Percentiles rank a stretch among this genome's conserved stretches.
Conservation (phyloP, 352 stramenopile genomes). For the Phytopythium sindhum region DNA sequence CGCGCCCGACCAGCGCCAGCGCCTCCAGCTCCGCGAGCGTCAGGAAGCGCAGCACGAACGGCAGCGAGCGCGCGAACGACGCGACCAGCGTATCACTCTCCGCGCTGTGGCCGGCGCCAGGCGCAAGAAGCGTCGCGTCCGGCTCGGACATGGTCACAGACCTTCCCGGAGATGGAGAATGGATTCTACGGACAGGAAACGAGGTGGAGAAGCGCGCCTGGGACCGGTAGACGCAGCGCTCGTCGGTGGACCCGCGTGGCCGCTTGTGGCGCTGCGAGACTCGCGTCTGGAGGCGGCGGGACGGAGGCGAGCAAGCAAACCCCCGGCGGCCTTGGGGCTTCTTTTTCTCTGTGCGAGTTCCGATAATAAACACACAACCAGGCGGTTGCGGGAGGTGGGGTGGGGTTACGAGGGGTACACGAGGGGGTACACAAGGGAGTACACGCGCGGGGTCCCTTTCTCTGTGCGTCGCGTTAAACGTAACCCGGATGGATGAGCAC, state of each 20-base stretch:
- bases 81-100: neutral
- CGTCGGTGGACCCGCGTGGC: neutral
- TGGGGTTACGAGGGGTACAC: neutral
- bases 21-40: slow-evolving; percentile 33
- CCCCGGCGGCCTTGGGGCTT: neutral
- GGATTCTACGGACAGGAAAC: neutral
- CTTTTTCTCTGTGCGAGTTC: neutral
- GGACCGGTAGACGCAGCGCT: neutral
- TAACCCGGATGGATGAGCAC: neutral
- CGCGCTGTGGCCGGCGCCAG: too few species aligned
- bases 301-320: neutral
- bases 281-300: neutral
- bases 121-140: neutral
- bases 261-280: neutral
- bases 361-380: neutral
- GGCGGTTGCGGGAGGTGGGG: neutral
- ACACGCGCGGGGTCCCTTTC: too few species aligned
- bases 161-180: neutral
- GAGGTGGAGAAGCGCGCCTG: neutral
- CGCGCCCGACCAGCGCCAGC: slow-evolving; percentile 44
- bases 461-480: too few species aligned
- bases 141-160: neutral
- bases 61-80: slow-evolving; percentile 26
- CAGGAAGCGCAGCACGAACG: slow-evolving; percentile 56
- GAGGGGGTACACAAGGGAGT: neutral